Evolutionary conservation across 1,139 yeast species (phyloP), one percentile per base, ranked within the genome.

Genomic region (Scheffersomyces titani): DNA sequence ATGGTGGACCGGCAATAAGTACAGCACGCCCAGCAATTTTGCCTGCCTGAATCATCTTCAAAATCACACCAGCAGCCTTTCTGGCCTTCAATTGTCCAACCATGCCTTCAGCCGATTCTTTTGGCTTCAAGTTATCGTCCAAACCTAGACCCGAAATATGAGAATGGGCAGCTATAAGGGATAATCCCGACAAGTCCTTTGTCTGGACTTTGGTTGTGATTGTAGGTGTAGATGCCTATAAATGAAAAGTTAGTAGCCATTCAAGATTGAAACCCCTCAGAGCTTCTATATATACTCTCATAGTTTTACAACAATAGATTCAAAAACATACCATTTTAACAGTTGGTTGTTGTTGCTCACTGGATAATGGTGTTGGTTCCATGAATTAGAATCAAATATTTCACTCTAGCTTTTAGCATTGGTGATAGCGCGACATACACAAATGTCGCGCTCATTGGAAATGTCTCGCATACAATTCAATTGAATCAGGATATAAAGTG

Each of bases 21-120:
- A 93, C 96, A 1, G 98, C 98, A 64, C 98, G 85, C 19, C 99
- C 99, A 6, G 99, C 98, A 70, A 96, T 94, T 64, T 90, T 86
- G 45, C 98, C 97, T 51, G 89, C 92, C 70, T 91, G 91, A 58
- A 94, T 90, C 97, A 96, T 91, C 76, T 90, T 92, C 66, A 92
- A 80, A 54, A 94, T 89, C 44, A 96, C 88, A 53, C 98, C 99
- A 7, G 97, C 97, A 3, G 99, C 99, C 70, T 87, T 89, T 72
- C 99, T 87, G 6, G 99, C 99, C 68, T 89, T 88, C 60, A 89
- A 70, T 76, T 96, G 99, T 21, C 99, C 99, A 54, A 96, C 98
- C 98, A 96, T 92, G 21, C 99, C 99, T 70, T 94, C 97, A 50
- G 90, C 81, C 19, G 82, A 73, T 61, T 84, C 88, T 64, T 90